A percentile compares a stretch with the other conserved stretches of the same genome.
phyloP scores from a whole-genome alignment of 495 filamentous ascomycete species.

The Talaromyces ruber region DNA sequence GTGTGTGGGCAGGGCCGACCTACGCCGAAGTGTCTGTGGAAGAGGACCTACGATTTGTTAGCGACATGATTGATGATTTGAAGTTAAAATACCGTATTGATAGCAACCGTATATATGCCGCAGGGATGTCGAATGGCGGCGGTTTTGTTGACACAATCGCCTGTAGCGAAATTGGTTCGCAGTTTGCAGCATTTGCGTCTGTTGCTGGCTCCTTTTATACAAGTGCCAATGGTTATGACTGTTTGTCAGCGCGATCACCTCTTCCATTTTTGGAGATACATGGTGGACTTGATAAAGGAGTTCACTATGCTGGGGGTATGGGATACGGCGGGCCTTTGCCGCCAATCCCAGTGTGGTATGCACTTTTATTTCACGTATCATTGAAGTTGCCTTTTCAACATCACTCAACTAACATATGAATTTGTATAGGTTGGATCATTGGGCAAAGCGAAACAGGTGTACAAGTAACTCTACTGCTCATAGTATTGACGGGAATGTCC shows the following conservation, averaged over 20 bases:
- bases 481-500: not conserved
- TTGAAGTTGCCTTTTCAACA: not conserved
- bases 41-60: slow-evolving; percentile 39
- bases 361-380: not conserved
- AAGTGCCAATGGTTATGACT: slow-evolving; percentile 16
- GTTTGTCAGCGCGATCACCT: slow-evolving; percentile 21
- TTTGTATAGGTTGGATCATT: slow-evolving; percentile 19
- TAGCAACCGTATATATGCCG: slow-evolving; percentile 40
- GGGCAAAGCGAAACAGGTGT: slow-evolving; percentile 26
- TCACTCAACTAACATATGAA: not conserved
- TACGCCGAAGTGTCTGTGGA: slow-evolving; percentile 12
- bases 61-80: slow-evolving; percentile 38
- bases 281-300: slow-evolving; percentile 31
- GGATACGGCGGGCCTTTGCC: slow-evolving; percentile 27
- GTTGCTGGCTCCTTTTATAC: slow-evolving; percentile 28
- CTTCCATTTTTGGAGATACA: slow-evolving; percentile 44
- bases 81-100: slow-evolving; percentile 42
- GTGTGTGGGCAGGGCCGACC: slow-evolving; percentile 1
- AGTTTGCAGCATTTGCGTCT: slow-evolving; percentile 39
- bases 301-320: slow-evolving; percentile 23
- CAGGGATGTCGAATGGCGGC: slow-evolving; percentile 53
- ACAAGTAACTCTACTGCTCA: slow-evolving; percentile 1
- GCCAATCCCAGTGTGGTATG: slow-evolving; percentile 17
- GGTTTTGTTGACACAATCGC: slow-evolving; percentile 47
- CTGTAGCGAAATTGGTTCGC: slow-evolving; percentile 31